These are phyloP conservation scores for Quercus gilva DNA, from an alignment of 306 rosid genomes.

Conservation along the genomic window DNA sequence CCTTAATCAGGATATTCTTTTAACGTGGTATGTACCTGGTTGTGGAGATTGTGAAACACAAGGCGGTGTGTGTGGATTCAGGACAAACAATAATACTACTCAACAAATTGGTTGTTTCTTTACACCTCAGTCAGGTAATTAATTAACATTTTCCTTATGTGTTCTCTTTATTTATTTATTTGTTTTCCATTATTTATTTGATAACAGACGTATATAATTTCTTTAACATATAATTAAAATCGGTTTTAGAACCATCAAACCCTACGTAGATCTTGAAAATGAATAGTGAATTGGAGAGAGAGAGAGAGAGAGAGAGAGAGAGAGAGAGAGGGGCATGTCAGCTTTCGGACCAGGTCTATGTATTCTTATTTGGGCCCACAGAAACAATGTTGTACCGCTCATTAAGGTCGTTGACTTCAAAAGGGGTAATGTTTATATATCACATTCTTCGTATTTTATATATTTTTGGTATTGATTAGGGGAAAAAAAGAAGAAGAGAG, in stretches of 20 bases:
- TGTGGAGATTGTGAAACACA: slow-evolving; percentile 53
- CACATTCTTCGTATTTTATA: too few relatives aligned
- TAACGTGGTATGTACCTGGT: slow-evolving; percentile 54
- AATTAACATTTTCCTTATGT: background rate
- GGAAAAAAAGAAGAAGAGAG: too few relatives aligned
- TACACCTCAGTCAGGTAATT: slow-evolving; percentile 41
- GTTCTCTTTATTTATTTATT: background rate
- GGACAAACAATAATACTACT: slow-evolving; percentile 35
- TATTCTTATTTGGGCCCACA: background rate
- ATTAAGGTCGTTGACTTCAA: slow-evolving; percentile 1
- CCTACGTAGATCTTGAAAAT: background rate
- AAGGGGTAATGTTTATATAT: background rate
- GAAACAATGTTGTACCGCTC: background rate
- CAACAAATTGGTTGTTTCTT: slow-evolving; percentile 39
- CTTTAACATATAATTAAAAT: too few relatives aligned
- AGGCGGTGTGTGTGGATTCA: slow-evolving; percentile 45
- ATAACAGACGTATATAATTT: too few relatives aligned
- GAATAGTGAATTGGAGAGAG: too few relatives aligned
- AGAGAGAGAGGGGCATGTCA: background rate
- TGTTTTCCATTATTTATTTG: too few relatives aligned
- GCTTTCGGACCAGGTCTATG: slow-evolving; percentile 1
- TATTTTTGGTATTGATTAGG: too few relatives aligned
- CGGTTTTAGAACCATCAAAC: background rate
- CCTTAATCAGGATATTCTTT: slow-evolving; percentile 36
- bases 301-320: too few relatives aligned